phyloP scores from a whole-genome alignment of 1,139 yeast species.

The Kodamaea derodonti region DNA sequence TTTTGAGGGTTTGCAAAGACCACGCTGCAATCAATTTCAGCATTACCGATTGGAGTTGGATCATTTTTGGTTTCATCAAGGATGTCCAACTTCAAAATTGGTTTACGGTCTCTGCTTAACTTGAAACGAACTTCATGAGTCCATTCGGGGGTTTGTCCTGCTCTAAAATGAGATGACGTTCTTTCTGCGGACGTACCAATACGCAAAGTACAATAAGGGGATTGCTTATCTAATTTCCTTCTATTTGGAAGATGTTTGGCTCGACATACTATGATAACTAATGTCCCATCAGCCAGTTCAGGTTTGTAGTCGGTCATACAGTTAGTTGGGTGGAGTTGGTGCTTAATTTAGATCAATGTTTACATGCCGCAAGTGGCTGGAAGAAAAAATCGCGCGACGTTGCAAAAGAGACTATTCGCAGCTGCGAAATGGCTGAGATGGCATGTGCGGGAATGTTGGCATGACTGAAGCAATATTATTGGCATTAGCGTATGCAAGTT shows the following conservation, averaged over 20 bases:
- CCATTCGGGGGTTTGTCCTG: slow-evolving; percentile 91
- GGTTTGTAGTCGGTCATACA: slow-evolving; percentile 13
- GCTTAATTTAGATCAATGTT: not conserved
- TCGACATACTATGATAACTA: slow-evolving; percentile 44
- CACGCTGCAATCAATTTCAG: slow-evolving; percentile 71
- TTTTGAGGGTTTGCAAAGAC: slow-evolving; percentile 52
- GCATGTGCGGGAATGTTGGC: too few relatives aligned
- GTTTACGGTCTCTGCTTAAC: slow-evolving; percentile 58
- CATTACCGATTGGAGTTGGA: slow-evolving; percentile 82
- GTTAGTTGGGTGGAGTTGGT: too few relatives aligned
- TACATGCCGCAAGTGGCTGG: too few relatives aligned
- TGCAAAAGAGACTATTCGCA: too few relatives aligned
- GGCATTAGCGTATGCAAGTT: too few relatives aligned
- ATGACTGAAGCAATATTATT: too few relatives aligned
- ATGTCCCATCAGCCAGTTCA: slow-evolving; percentile 44
- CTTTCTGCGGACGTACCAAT: slow-evolving; percentile 77
- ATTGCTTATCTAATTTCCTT: slow-evolving; percentile 80
- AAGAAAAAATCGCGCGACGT: too few relatives aligned
- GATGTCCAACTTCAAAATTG: slow-evolving; percentile 64
- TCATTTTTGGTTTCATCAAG: slow-evolving; percentile 85
- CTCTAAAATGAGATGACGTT: slow-evolving; percentile 70
- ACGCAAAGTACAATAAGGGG: slow-evolving; percentile 79
- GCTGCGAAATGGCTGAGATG: too few relatives aligned
- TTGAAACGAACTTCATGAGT: slow-evolving; percentile 72
- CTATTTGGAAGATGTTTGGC: slow-evolving; percentile 80